Evolutionary conservation across 2,329 filamentous ascomycete genomes (phyloP).

Genomic region (Hypocreales sp.): DNA sequence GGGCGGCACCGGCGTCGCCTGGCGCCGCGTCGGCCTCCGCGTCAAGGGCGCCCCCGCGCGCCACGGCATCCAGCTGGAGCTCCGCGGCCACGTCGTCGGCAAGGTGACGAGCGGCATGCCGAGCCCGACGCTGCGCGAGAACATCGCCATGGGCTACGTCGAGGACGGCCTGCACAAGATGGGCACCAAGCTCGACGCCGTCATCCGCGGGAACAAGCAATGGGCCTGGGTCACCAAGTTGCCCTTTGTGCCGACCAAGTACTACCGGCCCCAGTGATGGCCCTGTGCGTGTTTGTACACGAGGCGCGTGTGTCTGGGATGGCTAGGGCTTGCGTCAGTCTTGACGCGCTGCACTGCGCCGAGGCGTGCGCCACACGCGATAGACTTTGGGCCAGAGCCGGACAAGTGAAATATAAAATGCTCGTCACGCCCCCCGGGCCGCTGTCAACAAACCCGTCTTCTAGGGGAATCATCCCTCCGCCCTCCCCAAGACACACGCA

Average conservation of each 20-base stretch:
- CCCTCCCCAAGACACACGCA: no score
- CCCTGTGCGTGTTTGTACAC: no score
- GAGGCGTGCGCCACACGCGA: no score
- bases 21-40: constrained; percentile 66
- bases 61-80: constrained; percentile 70
- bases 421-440: no score
- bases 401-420: no score
- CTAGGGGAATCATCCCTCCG: no score
- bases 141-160: constrained; percentile 94
- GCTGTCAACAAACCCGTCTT: no score
- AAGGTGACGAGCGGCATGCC: constrained; percentile 80
- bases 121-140: constrained; percentile 70
- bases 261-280: no score
- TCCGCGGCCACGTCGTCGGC: constrained; percentile 54
- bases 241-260: constrained; percentile 75
- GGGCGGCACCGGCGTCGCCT: constrained; percentile 51
- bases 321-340: no score
- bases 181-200: constrained; percentile 64
- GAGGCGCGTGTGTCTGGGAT: no score
- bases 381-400: no score
- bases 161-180: constrained; percentile 68
- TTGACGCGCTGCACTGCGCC: no score
- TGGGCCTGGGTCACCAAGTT: constrained; percentile 69
- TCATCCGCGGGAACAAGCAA: constrained; percentile 62
- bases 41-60: constrained; percentile 79